Conservation (phyloP, 768 basidiomycete genomes). For the Mycena polygramma region DNA sequence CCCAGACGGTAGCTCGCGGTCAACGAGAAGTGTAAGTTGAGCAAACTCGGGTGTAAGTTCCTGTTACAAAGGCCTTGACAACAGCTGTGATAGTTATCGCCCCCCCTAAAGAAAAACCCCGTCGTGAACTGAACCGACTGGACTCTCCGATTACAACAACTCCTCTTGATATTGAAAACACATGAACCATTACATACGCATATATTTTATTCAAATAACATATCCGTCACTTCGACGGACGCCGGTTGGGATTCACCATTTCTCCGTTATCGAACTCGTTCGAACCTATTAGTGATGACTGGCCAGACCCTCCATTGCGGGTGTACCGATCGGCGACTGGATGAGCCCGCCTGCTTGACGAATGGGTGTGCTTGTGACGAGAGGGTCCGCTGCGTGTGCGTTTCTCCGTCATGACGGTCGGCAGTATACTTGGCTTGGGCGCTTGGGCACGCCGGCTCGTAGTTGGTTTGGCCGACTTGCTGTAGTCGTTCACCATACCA, state of each 20-base stretch:
- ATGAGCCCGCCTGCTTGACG: slow-evolving; percentile 32
- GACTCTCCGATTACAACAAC: no score
- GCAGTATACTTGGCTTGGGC: slow-evolving; percentile 31
- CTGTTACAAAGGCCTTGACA: no score
- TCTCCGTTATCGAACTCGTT: slow-evolving; percentile 35
- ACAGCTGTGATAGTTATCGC: no score
- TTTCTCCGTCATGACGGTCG: slow-evolving; percentile 35
- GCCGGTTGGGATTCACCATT: slow-evolving; percentile 38
- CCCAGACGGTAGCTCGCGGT: no score
- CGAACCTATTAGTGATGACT: slow-evolving; percentile 36
- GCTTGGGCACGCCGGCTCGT: slow-evolving; percentile 16
- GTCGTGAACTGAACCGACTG: no score
- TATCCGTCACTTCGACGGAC: slow-evolving; percentile 34
- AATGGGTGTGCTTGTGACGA: slow-evolving; percentile 26
- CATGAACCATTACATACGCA: slow-evolving; percentile 8
- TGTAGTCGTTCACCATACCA: slow-evolving; percentile 43
- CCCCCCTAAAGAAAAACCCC: no score
- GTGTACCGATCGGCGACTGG: slow-evolving; percentile 32
- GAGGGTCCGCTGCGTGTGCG: slow-evolving; percentile 20
- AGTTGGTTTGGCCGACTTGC: slow-evolving; percentile 21
- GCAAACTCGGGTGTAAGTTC: no score
- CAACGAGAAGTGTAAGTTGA: no score
- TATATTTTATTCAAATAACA: slow-evolving; percentile 22
- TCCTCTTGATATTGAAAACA: no score
- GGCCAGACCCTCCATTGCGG: slow-evolving; percentile 32